Evolutionary conservation across 257 asterid species (phyloP), one percentile per base, ranked within the genome.

Genomic region (Petunia secreta): DNA sequence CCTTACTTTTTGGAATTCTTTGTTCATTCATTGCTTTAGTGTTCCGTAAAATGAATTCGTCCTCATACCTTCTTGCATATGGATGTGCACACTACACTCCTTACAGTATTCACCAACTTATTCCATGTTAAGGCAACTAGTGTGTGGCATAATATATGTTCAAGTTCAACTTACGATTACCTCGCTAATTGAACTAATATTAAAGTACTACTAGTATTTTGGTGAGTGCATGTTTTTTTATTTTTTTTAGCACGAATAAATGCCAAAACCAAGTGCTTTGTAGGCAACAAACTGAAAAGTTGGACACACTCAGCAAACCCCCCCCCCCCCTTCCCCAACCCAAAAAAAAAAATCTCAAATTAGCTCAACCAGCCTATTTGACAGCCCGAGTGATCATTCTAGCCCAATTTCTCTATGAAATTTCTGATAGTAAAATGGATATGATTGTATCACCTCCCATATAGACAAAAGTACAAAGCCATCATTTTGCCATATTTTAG

Each of bases 31-130:
- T 16, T 68, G 16, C 25, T 44, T 68, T 40, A 43, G 40, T 68
- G 16, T 44, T 44, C 46, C 58, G 4, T 4, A 46, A 68, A 16
- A 44, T 46, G 58, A 44, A 4, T 66, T 41, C 9, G 58, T 46
- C 76, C 58, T 69, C 44, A 44, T 68, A 9, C n/a, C 46, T 69
- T 69, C 41, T 44, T 46, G 76, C 41, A 69, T 69, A 69, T 69
- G 40, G 41, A 46, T 46, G 58, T 9, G 16, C 25, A 14, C 41
- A 44, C 41, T 69, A 25, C 58, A 69, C 36, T 69, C 2, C 2
- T 69, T 0, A 1, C 39, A 69, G 1, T 48, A 48, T 71, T 71
- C 44, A 48, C 77, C 11, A 46, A 71, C 34, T 48, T 48, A 46
- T 9, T 71, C n/a, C 62, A 71, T 50, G 34, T 34, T 59, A 71